phyloP scores from a whole-genome alignment of 306 rosid genomes.

The Hippophae tibetana region DNA sequence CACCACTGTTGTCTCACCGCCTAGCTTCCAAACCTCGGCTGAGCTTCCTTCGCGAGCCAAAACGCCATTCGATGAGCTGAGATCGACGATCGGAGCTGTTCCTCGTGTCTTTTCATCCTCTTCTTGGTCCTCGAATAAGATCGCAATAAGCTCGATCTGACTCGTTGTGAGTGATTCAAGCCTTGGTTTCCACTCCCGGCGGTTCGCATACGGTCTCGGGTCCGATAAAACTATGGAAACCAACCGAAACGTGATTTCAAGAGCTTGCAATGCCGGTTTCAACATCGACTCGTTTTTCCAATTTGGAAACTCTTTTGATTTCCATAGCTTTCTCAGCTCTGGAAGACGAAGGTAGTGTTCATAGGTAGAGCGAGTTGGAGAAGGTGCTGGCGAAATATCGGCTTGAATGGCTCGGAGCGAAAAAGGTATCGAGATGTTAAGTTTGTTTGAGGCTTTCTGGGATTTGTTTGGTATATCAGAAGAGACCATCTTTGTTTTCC shows the following conservation, averaged over 20 bases:
- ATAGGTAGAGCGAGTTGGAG: constrained; percentile 43
- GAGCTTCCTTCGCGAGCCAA: constrained; percentile 43
- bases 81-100: constrained; percentile 42
- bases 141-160: constrained; percentile 53
- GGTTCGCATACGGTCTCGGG: constrained; percentile 57
- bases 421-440: constrained; percentile 26
- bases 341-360: constrained; percentile 69
- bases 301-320: constrained; percentile 33
- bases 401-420: constrained; percentile 26
- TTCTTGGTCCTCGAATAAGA: constrained; percentile 60
- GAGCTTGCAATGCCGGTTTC: constrained; percentile 66
- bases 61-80: constrained; percentile 17
- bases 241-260: constrained; percentile 76
- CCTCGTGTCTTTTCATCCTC: constrained; percentile 39
- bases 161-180: constrained; percentile 43
- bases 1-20: constrained; percentile 34
- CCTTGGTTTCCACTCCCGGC: constrained; percentile 63
- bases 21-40: constrained; percentile 44
- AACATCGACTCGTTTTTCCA: constrained; percentile 68
- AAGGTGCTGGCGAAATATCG: constrained; percentile 48
- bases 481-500: constrained; percentile 56
- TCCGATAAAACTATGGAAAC: constrained; percentile 51
- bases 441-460: constrained; percentile 41
- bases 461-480: constrained; percentile 46
- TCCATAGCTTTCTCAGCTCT: constrained; percentile 56